These are phyloP conservation scores for Dipodascus geniculatus DNA, from an alignment of 805 yeast genomes.

Conservation along the genomic window DNA sequence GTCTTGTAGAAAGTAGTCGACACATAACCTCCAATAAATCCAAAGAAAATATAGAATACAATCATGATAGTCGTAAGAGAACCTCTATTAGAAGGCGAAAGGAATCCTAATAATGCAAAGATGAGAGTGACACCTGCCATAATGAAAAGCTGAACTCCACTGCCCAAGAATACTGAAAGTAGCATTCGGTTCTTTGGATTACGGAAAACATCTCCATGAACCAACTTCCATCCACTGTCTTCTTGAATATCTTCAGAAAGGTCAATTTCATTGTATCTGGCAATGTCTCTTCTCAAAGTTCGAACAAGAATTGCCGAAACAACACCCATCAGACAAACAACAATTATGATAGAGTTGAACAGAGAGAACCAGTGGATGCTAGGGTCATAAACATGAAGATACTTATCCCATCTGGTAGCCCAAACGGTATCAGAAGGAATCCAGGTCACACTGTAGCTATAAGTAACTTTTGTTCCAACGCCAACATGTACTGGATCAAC, in stretches of 20 bases:
- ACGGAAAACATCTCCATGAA: conserved; percentile 92
- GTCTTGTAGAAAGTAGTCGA: conserved; percentile 78
- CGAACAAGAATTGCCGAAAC: conserved; percentile 69
- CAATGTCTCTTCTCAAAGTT: conserved; percentile 75
- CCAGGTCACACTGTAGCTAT: conserved; percentile 78
- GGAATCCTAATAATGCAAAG: conserved; percentile 78
- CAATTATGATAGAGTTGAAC: conserved; percentile 74
- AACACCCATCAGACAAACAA: conserved; percentile 59
- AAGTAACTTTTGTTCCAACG: conserved; percentile 50
- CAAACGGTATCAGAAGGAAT: conserved; percentile 61
- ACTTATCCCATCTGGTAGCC: conserved; percentile 99
- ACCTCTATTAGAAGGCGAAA: conserved; percentile 93
- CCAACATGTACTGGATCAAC: conserved; percentile 27
- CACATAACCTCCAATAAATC: conserved; percentile 76
- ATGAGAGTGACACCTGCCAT: conserved; percentile 64
- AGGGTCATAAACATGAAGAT: conserved; percentile 82
- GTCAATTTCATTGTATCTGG: conserved; percentile 79
- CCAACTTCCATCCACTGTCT: conserved; percentile 94
- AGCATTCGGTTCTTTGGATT: conserved; percentile 61
- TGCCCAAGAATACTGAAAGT: conserved; percentile 72
- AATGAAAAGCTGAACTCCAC: conserved; percentile 73
- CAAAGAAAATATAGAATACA: conserved; percentile 67
- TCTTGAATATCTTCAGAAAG: conserved; percentile 74
- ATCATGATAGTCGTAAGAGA: conserved; percentile 85
- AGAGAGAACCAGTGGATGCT: conserved; percentile 94